Conservation (phyloP, 2,329 filamentous ascomycete genomes). For the Colletotrichum orbiculare region DNA sequence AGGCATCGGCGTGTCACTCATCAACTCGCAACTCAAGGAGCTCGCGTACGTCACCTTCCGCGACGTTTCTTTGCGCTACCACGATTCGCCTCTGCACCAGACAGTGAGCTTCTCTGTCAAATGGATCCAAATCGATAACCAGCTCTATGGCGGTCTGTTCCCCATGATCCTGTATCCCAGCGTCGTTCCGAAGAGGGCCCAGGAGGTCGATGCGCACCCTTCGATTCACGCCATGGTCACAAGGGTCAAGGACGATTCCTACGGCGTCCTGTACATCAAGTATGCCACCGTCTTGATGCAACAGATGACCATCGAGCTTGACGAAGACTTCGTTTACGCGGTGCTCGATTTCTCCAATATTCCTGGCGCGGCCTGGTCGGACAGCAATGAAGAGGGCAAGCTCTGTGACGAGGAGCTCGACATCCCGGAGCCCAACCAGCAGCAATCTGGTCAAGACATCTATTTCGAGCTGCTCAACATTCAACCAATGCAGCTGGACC, state of each 20-base stretch:
- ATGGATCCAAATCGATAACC: slow-evolving; percentile 99
- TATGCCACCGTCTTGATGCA: slow-evolving; percentile 94
- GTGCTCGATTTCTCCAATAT: slow-evolving; percentile 95
- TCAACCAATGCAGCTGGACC: slow-evolving; percentile 96
- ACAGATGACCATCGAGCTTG: slow-evolving; percentile 97
- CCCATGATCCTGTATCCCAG: slow-evolving; percentile 97
- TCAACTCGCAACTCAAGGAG: slow-evolving; percentile 92
- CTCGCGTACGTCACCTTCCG: slow-evolving; percentile 93
- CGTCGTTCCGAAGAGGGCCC: slow-evolving; percentile 95
- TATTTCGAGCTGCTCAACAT: slow-evolving; percentile 98
- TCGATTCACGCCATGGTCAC: slow-evolving; percentile 93
- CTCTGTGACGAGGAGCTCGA: slow-evolving; percentile 91
- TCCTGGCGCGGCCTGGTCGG: slow-evolving; percentile 87
- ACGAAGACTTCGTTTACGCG: slow-evolving; percentile 98
- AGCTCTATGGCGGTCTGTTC: slow-evolving; percentile 97
- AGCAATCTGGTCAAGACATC: slow-evolving; percentile 89
- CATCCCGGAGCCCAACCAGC: slow-evolving; percentile 89
- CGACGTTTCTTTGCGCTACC: slow-evolving; percentile 90
- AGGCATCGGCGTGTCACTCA: slow-evolving; percentile 90
- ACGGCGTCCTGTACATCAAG: slow-evolving; percentile 97
- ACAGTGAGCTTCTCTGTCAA: slow-evolving; percentile 91
- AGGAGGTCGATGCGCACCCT: slow-evolving; percentile 95
- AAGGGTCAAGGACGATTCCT: slow-evolving; percentile 96
- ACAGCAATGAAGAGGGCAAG: slow-evolving; percentile 80
- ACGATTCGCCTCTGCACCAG: slow-evolving; percentile 93